Base-by-base conservation (phyloP, 345 rosid genomes). In the Moricandia arvensis region DNA sequence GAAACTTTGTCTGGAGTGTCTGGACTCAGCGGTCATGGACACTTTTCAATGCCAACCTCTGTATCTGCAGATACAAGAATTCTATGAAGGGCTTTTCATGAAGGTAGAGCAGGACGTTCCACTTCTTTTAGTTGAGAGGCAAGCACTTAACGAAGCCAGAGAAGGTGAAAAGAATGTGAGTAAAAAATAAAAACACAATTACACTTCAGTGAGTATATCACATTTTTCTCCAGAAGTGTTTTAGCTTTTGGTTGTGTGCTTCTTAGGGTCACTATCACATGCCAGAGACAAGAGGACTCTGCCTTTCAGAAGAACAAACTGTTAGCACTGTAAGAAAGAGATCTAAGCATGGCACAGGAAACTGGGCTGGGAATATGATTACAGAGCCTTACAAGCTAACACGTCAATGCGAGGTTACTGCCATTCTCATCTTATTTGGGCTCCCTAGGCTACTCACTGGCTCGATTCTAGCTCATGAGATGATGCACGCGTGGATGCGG, bases 401-500 rank as follows among this genome's bases (percentile, higher is more conserved):
- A 12, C 87, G 98, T 2, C 87, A 80, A 13, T 93, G 98, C 66
- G 99, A 96, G 71, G 99, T 96, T 53, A 93, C 99, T 18, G 99
- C 99, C 33, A 93, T 96, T 85, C 98, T 96, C 80, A 87, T 96
- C 74, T 79, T 96, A 69, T 91, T 84, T 82, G 98, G 99, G 64
- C 96, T 96, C 59, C 99, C 99, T 67, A 91, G 99, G 80, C 84
- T 96, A 81, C 81, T 96, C 75, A 96, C 98, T 10, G 99, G 98
- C 17, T 93, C 99, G 10, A 93, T 96, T 73, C 83, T 96, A 69
- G 99, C 97, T 71, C 99, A 96, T 57, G 98, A 96, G 73, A 93
- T 96, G 97, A 96, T 96, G 99, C 99, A 96, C 21, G 99, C 97
- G 5, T 96, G 98, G 98, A 89, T 96, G 83, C 89, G 99, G 31